Base-by-base conservation (phyloP, 345 rosid genomes). In the Citrus inodora region DNA sequence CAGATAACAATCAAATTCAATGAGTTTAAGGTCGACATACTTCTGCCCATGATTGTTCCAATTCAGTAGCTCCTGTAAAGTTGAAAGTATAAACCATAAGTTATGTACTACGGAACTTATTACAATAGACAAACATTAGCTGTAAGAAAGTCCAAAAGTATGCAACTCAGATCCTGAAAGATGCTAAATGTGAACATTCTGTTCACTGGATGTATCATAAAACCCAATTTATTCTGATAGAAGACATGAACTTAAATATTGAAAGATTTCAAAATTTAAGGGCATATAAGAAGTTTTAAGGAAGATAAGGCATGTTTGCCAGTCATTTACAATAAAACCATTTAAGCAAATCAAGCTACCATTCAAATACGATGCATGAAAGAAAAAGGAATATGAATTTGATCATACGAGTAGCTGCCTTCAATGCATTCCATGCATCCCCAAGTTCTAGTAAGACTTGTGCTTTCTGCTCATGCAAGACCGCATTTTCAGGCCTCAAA, bases 381-480 rank as follows among this genome's bases (percentile, higher is more conserved):
- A 48, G 19, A 64, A 7, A 48, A 14, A 10, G n/a, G 72, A 37
- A 37, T 4, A 11, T 62, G 35, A 63, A 30, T 9, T 3, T 35
- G 64, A 72, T 60, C 91, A n/a, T 78, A 95, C 94, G 88, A 80
- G 90, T 83, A 11, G 94, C 97, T 48, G 98, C 88, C 87, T 86
- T 93, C 87, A 95, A 72, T 7, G 95, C 94, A 74, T 78, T 87
- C 98, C 97, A 93, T 6, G 98, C 84, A 79, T 91, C 95, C 61
- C 98, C 98, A 67, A 95, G 48, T 87, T 91, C 98, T 80, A 95
- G 94, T 82, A 93, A 88, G 77, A 91, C 86, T 80, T 95, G 98
- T 33, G 98, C 95, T 88, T 95, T 95, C 58, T 93, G 98, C 83
- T 95, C 98, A 68, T 90, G 97, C 63, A 95, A 73, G 66, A 90